Evolutionary conservation across 768 basidiomycete species (phyloP).

Genomic region (Terana coerulea): DNA sequence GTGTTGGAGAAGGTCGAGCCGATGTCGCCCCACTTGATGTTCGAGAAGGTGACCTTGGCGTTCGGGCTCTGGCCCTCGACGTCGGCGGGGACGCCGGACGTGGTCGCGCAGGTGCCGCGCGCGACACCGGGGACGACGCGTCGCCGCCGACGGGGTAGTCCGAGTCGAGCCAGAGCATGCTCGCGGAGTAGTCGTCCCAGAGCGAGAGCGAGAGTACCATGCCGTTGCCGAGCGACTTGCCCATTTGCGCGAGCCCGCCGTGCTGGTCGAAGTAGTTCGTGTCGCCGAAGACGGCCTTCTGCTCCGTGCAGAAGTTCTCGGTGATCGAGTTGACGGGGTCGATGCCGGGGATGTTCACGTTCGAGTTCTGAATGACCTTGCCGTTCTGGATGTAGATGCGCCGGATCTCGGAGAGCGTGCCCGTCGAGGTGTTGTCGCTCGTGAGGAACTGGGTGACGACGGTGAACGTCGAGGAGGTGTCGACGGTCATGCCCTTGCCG

Average conservation of each 20-base stretch:
- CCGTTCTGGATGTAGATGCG: constrained; percentile 3
- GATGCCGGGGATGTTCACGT: constrained; percentile 1
- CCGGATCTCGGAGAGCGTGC: constrained; percentile 1
- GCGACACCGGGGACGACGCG: constrained; percentile 1
- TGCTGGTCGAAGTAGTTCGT: background rate
- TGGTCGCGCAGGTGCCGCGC: background rate
- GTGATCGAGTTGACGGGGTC: background rate
- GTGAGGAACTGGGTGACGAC: constrained; percentile 4
- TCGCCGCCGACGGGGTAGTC: background rate
- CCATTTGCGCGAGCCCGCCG: background rate
- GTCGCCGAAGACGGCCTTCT: constrained; percentile 4
- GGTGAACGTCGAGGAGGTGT: background rate
- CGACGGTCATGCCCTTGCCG: constrained; percentile 33
- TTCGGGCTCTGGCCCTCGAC: background rate
- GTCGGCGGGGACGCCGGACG: background rate
- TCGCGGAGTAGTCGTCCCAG: constrained; percentile 1
- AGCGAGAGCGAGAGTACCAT: background rate
- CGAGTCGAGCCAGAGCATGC: background rate
- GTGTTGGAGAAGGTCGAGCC: background rate
- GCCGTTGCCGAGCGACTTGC: background rate
- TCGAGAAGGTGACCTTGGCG: constrained; percentile 1
- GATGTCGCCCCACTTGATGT: constrained; percentile 3
- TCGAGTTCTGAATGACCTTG: constrained; percentile 3
- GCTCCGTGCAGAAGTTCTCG: constrained; percentile 1
- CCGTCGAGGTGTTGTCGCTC: background rate